Conservation (phyloP, 805 yeast species). For the Ogataea siamensis region DNA sequence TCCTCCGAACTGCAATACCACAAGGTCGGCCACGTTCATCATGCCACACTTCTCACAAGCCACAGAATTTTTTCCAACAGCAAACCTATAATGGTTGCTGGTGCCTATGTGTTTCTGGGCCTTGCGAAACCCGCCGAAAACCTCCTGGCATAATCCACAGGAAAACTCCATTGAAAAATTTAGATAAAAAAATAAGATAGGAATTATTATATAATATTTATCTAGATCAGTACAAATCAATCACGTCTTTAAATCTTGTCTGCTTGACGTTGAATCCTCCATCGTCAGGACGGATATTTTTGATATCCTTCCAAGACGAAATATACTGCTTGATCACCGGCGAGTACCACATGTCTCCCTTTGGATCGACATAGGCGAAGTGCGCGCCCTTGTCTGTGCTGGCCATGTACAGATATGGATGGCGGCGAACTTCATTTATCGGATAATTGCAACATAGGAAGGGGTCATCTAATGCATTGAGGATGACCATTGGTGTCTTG, state of each 20-base stretch:
- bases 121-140: constrained; percentile 10
- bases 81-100: constrained; percentile 8
- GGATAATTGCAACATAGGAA: constrained; percentile 58
- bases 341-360: constrained; percentile 49
- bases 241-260: constrained; percentile 18
- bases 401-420: constrained; percentile 58
- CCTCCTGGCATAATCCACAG: constrained; percentile 14
- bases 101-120: constrained; percentile 9
- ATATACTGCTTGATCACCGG: constrained; percentile 42
- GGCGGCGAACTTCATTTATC: constrained; percentile 42
- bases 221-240: constrained; percentile 2
- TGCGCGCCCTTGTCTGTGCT: constrained; percentile 73
- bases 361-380: constrained; percentile 47
- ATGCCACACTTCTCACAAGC: constrained; percentile 9
- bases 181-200: neutral
- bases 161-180: constrained; percentile 5
- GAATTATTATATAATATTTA: neutral
- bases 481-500: constrained; percentile 59
- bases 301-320: constrained; percentile 32
- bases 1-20: constrained; percentile 9
- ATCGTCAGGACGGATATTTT: constrained; percentile 17
- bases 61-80: neutral
- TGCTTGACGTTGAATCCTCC: constrained; percentile 22
- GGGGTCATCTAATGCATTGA: constrained; percentile 68
- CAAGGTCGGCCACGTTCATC: constrained; percentile 11